Percentiles rank a stretch among this genome's conserved stretches.
Evolutionary conservation across 192 early-diverging fungal genomes (phyloP).

Genomic region (Coemansia furcata): DNA sequence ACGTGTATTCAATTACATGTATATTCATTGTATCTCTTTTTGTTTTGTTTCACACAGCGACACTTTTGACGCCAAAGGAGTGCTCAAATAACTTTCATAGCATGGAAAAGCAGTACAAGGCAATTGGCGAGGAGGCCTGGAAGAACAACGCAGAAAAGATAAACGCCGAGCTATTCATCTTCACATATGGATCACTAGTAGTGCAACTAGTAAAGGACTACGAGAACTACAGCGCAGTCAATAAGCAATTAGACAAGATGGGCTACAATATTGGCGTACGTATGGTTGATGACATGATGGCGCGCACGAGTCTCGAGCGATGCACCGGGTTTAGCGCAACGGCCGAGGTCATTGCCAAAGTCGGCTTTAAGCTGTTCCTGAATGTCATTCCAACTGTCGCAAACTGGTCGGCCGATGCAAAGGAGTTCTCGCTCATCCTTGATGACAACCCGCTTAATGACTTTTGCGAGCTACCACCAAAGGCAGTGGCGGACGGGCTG

Average conservation of each 20-base stretch:
- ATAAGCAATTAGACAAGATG: constrained; percentile 98
- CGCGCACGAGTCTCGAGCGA: constrained; percentile 59
- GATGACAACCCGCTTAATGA: constrained; percentile 98
- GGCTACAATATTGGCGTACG: constrained; percentile 97
- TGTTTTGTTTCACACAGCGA: neutral
- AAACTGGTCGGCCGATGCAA: constrained; percentile 76
- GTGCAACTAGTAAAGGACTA: constrained; percentile 92
- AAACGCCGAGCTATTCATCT: constrained; percentile 92
- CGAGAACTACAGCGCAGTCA: constrained; percentile 89
- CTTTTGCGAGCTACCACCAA: constrained; percentile 94
- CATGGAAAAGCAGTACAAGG: constrained; percentile 70
- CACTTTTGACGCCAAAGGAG: neutral
- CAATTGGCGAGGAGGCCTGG: constrained; percentile 94
- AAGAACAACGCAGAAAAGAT: constrained; percentile 93
- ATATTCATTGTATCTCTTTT: neutral
- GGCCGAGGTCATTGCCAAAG: constrained; percentile 92
- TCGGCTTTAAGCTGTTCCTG: constrained; percentile 96
- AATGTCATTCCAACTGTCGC: constrained; percentile 83
- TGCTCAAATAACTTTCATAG: neutral
- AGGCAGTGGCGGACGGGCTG: constrained; percentile 67
- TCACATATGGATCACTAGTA: constrained; percentile 97
- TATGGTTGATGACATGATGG: constrained; percentile 94
- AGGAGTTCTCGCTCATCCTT: constrained; percentile 90
- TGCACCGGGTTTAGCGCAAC: constrained; percentile 90
- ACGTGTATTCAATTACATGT: neutral